Evolutionary conservation across 352 stramenopile genomes (phyloP), one percentile per base, ranked within the genome.

Genomic region (Phytophthora cajani): DNA sequence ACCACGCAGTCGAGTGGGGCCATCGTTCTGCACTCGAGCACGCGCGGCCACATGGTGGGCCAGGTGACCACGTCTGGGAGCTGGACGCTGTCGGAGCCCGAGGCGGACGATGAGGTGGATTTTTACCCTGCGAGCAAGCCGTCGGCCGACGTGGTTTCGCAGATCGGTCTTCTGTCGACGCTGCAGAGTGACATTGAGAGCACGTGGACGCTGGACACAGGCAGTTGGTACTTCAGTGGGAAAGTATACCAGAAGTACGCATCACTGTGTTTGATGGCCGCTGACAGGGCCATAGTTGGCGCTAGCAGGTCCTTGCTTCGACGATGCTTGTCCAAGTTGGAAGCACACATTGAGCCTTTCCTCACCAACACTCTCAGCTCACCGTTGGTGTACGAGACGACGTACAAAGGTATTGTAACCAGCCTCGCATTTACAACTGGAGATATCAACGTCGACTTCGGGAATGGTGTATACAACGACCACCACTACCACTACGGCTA

Each of bases 401-500:
- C n/a, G n/a, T n/a, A n/a, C n/a, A n/a, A n/a, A n/a, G n/a, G n/a
- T n/a, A n/a, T n/a, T n/a, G n/a, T n/a, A n/a, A n/a, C n/a, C n/a
- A n/a, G n/a, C n/a, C n/a, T n/a, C n/a, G n/a, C n/a, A n/a, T n/a
- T n/a, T n/a, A n/a, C n/a, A n/a, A n/a, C n/a, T n/a, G n/a, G n/a
- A n/a, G n/a, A n/a, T n/a, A n/a, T n/a, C n/a, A n/a, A 84, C 40
- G 77, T 76, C 0, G 81, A 89, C 33, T 89, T 87, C 59, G 81
- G 81, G 46, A 91, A 89, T 62, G 74, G 68, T 8, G 77, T 91
- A 21, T 91, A 91, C 73, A 91, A 91, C 62, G 83, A 91, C 58
- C 83, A 91, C 67, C 81, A 91, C 52, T 91, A 89, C 64, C 83
- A 91, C 67, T 91, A 87, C 62, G 81, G 84, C n/a, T 91, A 91